Base-by-base conservation (phyloP, 805 yeast genomes). In the Yamadazyma laniorum region DNA sequence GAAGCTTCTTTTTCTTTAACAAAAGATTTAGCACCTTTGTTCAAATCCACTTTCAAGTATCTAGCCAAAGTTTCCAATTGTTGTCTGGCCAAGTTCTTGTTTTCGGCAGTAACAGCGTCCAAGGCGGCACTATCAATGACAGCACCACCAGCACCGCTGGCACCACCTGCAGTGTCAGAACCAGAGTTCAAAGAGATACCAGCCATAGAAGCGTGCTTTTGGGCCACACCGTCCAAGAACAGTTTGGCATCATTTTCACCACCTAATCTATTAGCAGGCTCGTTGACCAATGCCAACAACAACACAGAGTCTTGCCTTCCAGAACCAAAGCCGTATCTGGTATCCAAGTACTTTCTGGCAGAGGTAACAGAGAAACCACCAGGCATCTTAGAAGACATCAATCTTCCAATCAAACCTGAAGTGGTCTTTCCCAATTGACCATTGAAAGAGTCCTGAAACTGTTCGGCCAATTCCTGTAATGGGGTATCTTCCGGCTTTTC, bases 401-500 rank as follows among this genome's bases (percentile, higher is more conserved):
- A 75, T 69, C 97, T 83, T 47, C 95, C 86, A 47, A 91, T 74
- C 55, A 93, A 76, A 19, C 96, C 84, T 26, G 89, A 69, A 2
- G 98, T 84, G 57, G 90, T 95, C 65, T 93, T 93, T 63, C 99
- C 99, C 50, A 93, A 77, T 49, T 80, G 75, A 51, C 98, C 98
- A 49, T 70, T 60, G 73, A 88, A 93, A 18, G 90, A 72, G 49
- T 88, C 96, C 71, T 91, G 96, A 79, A 93, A 87, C 55, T 79
- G 82, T 59, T 88, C 98, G 34, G 98, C 97, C 62, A 93, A 80
- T 67, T 93, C 99, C 58, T 80, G 85, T 53, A 93, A 76, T 45
- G 99, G 99, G 29, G 95, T 85, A 59, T 93, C 99, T 70, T 93
- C 99, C 46, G 99, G 97, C 69, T 93, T 93, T 69, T 93, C 99